Conservation (phyloP, 2,329 filamentous ascomycete species). For the Aspergillus puulaauensis region DNA sequence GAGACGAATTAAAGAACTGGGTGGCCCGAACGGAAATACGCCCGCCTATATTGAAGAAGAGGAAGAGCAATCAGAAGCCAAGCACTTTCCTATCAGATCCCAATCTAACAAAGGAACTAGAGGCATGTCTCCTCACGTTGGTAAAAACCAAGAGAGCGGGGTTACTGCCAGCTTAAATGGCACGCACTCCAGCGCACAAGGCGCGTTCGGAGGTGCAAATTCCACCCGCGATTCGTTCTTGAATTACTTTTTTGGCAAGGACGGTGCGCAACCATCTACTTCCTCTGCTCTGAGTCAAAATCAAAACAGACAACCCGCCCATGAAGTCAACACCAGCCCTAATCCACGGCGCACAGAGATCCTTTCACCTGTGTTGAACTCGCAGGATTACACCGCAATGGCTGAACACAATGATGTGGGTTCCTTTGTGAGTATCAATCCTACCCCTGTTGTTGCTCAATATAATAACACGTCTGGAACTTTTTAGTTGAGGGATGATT, state of each 20-base stretch:
- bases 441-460: neutral
- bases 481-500: constrained; percentile 42
- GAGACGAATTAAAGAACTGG: constrained; percentile 78
- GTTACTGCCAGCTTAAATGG: constrained; percentile 69
- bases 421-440: constrained; percentile 47
- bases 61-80: constrained; percentile 61
- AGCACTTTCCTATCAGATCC: constrained; percentile 59
- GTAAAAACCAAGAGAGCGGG: constrained; percentile 61
- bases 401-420: constrained; percentile 45
- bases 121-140: constrained; percentile 80
- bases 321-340: constrained; percentile 78
- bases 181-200: constrained; percentile 60
- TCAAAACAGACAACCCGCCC: constrained; percentile 67
- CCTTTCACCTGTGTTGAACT: constrained; percentile 44
- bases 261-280: constrained; percentile 55
- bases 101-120: constrained; percentile 62
- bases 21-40: constrained; percentile 64
- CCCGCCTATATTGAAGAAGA: constrained; percentile 64
- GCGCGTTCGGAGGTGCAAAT: constrained; percentile 61
- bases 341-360: constrained; percentile 70
- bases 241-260: constrained; percentile 98
- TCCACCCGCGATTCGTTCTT: constrained; percentile 84
- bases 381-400: constrained; percentile 40
- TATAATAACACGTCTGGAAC: constrained; percentile 6
- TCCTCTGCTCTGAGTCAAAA: constrained; percentile 43